Conservation (phyloP, 345 rosid species). For the Bretschneidera sinensis region DNA sequence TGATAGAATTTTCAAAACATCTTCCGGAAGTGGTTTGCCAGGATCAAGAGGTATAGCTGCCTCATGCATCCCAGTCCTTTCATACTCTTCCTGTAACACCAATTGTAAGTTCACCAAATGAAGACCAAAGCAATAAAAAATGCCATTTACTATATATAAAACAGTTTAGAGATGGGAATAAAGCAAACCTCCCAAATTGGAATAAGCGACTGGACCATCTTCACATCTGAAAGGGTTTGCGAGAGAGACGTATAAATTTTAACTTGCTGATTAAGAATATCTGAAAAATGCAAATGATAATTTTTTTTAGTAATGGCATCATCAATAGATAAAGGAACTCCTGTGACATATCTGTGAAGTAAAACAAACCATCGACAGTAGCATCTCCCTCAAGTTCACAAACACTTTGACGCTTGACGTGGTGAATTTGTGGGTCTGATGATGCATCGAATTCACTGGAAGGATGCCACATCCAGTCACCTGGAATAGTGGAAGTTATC, state of each 20-base stretch:
- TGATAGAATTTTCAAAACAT: conserved; percentile 61
- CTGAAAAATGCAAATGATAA: conserved; percentile 36
- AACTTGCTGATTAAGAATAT: conserved; percentile 68
- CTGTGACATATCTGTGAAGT: conserved; percentile 3
- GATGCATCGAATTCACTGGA: conserved; percentile 38
- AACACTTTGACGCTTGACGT: conserved; percentile 58
- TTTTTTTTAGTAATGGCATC: conserved; percentile 13
- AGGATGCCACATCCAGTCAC: conserved; percentile 69
- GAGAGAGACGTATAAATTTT: conserved; percentile 67
- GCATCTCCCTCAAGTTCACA: conserved; percentile 98
- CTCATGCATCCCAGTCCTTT: conserved; percentile 65
- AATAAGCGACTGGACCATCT: conserved; percentile 93
- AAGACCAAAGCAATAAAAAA: conserved; percentile 12
- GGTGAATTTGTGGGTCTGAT: conserved; percentile 32
- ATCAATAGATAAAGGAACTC: conserved; percentile 1
- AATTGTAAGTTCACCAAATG: conserved; percentile 16
- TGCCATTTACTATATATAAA: not conserved
- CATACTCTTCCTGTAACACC: conserved; percentile 70
- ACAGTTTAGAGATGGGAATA: conserved; percentile 9
- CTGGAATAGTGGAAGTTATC: conserved; percentile 70
- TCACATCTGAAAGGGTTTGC: conserved; percentile 62
- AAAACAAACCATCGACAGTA: conserved; percentile 55
- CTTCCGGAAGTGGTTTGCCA: conserved; percentile 63
- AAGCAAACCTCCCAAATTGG: conserved; percentile 94
- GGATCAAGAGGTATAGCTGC: conserved; percentile 52